These are phyloP conservation scores for Chimonanthus praecox DNA, from an alignment of 164 flowering plant genomes.

Conservation along the genomic window DNA sequence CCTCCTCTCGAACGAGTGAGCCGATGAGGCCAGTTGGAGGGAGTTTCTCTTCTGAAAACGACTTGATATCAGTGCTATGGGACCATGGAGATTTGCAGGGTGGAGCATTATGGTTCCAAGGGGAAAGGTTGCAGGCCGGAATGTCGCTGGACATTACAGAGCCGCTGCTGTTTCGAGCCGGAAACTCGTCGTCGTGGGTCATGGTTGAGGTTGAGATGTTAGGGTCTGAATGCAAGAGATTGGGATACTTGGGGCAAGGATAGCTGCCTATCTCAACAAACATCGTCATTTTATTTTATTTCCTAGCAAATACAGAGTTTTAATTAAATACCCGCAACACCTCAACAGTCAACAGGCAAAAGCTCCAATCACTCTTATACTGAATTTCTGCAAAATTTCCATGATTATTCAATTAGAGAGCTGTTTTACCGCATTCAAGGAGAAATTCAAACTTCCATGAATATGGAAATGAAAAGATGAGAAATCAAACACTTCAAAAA, in stretches of 20 bases:
- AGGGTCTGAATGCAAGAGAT: conserved; percentile 29
- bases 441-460: too few relatives aligned
- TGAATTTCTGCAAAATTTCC: too few relatives aligned
- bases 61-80: background rate
- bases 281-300: background rate
- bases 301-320: background rate
- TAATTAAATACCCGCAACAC: background rate
- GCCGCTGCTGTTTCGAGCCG: conserved; percentile 20
- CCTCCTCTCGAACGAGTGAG: conserved; percentile 79
- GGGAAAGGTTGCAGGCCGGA: conserved; percentile 42
- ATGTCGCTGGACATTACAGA: conserved; percentile 24
- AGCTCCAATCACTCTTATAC: too few relatives aligned
- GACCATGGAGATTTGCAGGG: conserved; percentile 43
- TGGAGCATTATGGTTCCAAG: conserved; percentile 42
- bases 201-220: conserved; percentile 4
- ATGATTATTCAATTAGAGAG: too few relatives aligned
- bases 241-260: conserved; percentile 4
- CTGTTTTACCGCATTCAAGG: too few relatives aligned
- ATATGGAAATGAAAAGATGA: too few relatives aligned
- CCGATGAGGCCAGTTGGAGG: conserved; percentile 40
- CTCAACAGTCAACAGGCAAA: too few relatives aligned
- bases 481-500: too few relatives aligned
- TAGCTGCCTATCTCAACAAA: background rate
- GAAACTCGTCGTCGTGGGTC: conserved; percentile 10
- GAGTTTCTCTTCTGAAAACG: conserved; percentile 18